These are phyloP conservation scores for Tuber magnatum DNA, from an alignment of 495 filamentous ascomycete genomes.

Conservation along the genomic window DNA sequence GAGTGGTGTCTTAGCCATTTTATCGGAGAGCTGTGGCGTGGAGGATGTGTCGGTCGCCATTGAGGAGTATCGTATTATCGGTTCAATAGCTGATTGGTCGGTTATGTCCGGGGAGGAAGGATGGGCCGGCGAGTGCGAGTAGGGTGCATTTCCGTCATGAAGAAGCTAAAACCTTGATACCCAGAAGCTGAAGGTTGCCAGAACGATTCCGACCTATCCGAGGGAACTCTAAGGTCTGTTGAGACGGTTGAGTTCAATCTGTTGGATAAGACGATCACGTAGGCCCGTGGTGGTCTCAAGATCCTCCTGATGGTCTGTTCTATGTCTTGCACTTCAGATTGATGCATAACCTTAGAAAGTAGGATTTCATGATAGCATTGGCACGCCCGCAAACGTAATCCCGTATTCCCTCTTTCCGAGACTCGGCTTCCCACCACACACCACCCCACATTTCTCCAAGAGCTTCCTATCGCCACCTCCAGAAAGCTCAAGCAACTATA, in stretches of 20 bases:
- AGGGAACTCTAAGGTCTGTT: too few species aligned
- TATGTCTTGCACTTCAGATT: not conserved
- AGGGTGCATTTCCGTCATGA: too few species aligned
- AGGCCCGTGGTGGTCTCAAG: too few species aligned
- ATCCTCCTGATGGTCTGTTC: too few species aligned
- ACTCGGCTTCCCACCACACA: conserved; percentile 44
- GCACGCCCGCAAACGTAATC: conserved; percentile 45
- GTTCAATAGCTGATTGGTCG: conserved; percentile 6
- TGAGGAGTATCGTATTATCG: not conserved
- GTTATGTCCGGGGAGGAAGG: conserved; percentile 14
- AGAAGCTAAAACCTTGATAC: too few species aligned
- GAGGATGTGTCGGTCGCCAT: not conserved
- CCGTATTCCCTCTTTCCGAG: conserved; percentile 53
- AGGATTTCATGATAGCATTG: not conserved
- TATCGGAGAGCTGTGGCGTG: not conserved
- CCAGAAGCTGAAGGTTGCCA: too few species aligned
- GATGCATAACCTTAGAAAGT: not conserved
- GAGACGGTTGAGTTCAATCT: too few species aligned
- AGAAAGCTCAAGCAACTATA: conserved; percentile 50
- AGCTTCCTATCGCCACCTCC: conserved; percentile 49
- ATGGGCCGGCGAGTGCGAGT: conserved; percentile 43
- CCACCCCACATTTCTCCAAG: conserved; percentile 44
- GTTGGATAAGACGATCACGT: too few species aligned
- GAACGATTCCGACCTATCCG: too few species aligned
- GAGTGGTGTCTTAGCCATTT: not conserved